A percentile compares a stretch with the other conserved stretches of the same genome.
phyloP scores from a whole-genome alignment of 345 rosid genomes.

The Eucalyptus curtisii region DNA sequence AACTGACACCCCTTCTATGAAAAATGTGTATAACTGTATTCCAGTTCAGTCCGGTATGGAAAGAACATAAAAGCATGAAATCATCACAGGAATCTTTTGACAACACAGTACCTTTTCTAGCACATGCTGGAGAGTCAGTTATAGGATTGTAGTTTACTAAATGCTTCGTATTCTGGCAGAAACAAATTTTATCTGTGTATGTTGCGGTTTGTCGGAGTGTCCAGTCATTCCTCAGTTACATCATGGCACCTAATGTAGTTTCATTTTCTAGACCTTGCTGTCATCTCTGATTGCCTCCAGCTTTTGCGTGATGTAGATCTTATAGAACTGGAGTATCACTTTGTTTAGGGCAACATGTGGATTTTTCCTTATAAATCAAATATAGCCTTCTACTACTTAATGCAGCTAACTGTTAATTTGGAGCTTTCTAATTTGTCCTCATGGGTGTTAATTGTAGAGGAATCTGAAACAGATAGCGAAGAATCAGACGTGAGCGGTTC shows the following conservation, averaged over 20 bases:
- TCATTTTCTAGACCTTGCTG: background rate
- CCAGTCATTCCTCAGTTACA: background rate
- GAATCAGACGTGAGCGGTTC: conserved; percentile 97
- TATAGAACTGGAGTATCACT: background rate
- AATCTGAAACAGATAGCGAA: conserved; percentile 90
- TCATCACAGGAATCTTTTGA: background rate
- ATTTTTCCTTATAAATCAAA: background rate
- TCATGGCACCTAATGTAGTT: background rate
- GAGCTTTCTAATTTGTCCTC: background rate
- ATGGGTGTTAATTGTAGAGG: conserved; percentile 24
- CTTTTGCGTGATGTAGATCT: background rate
- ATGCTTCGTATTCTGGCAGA: background rate
- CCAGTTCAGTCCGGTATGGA: background rate
- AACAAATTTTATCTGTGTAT: background rate
- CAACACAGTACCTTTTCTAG: background rate
- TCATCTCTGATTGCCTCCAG: background rate
- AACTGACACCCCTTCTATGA: background rate
- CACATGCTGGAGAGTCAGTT: background rate
- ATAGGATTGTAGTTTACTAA: background rate
- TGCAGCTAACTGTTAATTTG: background rate
- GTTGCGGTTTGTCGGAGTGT: background rate
- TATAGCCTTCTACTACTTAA: background rate
- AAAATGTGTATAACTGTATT: background rate
- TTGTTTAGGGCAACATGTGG: background rate
- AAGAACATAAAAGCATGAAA: background rate